phyloP scores from a whole-genome alignment of 2,329 filamentous ascomycete species.

The Xylariaceae sp. region DNA sequence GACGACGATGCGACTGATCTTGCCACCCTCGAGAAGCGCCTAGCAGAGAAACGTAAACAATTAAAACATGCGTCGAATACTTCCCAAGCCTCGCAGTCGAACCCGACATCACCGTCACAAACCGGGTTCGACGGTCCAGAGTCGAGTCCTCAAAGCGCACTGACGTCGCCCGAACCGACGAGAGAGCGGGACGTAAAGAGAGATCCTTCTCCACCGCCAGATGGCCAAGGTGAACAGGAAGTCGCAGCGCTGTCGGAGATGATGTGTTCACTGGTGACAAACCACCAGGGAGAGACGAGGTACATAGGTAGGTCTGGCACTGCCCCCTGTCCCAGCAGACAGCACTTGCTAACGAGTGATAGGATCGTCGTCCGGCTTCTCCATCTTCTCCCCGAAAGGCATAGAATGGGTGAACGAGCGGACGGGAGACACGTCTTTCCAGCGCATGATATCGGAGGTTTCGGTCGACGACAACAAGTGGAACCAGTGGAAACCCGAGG shows the following conservation, averaged over 20 bases:
- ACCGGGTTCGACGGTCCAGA: slow-evolving; percentile 38
- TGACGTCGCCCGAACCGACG: slow-evolving; percentile 47
- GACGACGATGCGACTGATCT: slow-evolving; percentile 86
- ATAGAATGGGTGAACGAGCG: slow-evolving; percentile 98
- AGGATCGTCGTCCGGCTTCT: slow-evolving; percentile 96
- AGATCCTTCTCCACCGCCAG: slow-evolving; percentile 36
- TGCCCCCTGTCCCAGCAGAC: not conserved
- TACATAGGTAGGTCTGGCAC: slow-evolving; percentile 68
- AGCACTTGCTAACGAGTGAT: not conserved
- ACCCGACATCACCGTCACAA: slow-evolving; percentile 48
- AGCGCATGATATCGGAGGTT: slow-evolving; percentile 89
- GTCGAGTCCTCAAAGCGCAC: slow-evolving; percentile 48
- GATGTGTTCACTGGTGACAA: slow-evolving; percentile 98
- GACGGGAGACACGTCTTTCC: slow-evolving; percentile 92
- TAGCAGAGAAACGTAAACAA: slow-evolving; percentile 51
- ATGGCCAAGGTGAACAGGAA: slow-evolving; percentile 55
- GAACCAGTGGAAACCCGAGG: slow-evolving; percentile 97
- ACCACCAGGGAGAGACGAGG: slow-evolving; percentile 87
- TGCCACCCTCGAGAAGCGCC: slow-evolving; percentile 76
- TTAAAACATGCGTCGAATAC: slow-evolving; percentile 45
- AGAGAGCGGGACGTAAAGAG: slow-evolving; percentile 36
- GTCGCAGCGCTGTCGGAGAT: slow-evolving; percentile 90
- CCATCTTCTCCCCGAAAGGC: slow-evolving; percentile 96
- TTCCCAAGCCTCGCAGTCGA: slow-evolving; percentile 43
- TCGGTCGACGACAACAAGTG: slow-evolving; percentile 91